Percentiles rank a stretch among this genome's conserved stretches.
Evolutionary conservation across 805 yeast genomes (phyloP).

Genomic region (Naumovozyma baii): DNA sequence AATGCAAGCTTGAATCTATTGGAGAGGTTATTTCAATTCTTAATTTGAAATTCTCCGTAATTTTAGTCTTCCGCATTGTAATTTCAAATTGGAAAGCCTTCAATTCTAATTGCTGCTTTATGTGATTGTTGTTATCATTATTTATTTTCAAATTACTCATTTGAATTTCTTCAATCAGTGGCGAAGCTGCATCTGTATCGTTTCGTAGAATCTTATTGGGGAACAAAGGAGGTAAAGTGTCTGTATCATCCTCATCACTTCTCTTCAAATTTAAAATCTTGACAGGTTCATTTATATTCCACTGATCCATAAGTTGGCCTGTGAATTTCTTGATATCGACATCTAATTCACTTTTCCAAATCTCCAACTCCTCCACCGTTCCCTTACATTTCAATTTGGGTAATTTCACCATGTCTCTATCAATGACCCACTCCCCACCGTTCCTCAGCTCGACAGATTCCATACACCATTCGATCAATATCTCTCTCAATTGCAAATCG

Average conservation of each 20-base stretch:
- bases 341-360: constrained; percentile 48
- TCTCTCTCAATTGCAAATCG: constrained; percentile 50
- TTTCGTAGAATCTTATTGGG: constrained; percentile 8
- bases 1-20: constrained; percentile 28
- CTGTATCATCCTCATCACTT: constrained; percentile 16
- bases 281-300: constrained; percentile 33
- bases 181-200: constrained; percentile 23
- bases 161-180: constrained; percentile 43
- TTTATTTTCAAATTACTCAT: constrained; percentile 20
- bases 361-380: constrained; percentile 36
- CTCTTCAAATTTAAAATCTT: constrained; percentile 37
- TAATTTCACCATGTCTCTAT: constrained; percentile 46
- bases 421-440: constrained; percentile 42
- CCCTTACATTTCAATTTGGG: constrained; percentile 77
- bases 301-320: constrained; percentile 21
- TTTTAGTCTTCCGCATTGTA: constrained; percentile 24
- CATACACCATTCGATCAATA: constrained; percentile 73
- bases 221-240: constrained; percentile 21
- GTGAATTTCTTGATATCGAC: constrained; percentile 32
- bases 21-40: constrained; percentile 32
- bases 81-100: constrained; percentile 21
- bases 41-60: constrained; percentile 26
- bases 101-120: constrained; percentile 5
- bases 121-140: neutral
- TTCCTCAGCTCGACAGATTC: constrained; percentile 61